Base-by-base conservation (phyloP, 2,329 filamentous ascomycete species). In the Diaporthe capsici region DNA sequence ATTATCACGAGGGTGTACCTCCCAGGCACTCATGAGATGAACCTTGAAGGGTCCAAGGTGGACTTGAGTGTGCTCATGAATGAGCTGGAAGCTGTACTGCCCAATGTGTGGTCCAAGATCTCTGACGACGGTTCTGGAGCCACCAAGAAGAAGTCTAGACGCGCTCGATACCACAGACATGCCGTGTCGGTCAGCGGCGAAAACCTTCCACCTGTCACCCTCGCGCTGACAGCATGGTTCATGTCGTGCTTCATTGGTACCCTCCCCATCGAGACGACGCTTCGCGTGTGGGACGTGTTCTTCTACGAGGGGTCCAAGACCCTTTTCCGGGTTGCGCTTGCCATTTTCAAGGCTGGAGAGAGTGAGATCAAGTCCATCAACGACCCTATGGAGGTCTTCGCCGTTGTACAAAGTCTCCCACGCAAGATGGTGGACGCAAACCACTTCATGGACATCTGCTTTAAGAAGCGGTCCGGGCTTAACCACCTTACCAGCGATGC, bases 171-270 rank as follows among this genome's bases (percentile, higher is more conserved):
- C 34, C 70, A 72, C 22, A 61, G n/a, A 5, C 60, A 65, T 20
- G 68, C 34, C 15, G 42, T 44, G 1, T 68, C 63, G n/a, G 53
- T 71, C 34, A 72, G 53, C 47, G 71, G 71, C 25, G 73, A 75
- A 25, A 70, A 76, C 60, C 89, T 98, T 15, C 96, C 96, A 0
- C 96, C 96, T 17, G 96, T 98, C 78, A 97, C 95, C 0, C 89
- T 98, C 7, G 97, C 95, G 79, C 95, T 97, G 84, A 98, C 96
- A 13, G 94, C 96, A 5, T 98, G 96, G 96, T 97, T 98, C 84
- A 98, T 98, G 96, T 97, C 94, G 67, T 94, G 97, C 80, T 98
- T 97, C 83, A 97, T 98, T 77, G 95, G 96, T 72, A 98, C 95
- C 0, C 87, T 98, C 25, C 96, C 96, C 2, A 95, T 98, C 77